These are phyloP conservation scores for Blastobotrys persicus DNA, from an alignment of 1,139 yeast genomes.

Conservation along the genomic window DNA sequence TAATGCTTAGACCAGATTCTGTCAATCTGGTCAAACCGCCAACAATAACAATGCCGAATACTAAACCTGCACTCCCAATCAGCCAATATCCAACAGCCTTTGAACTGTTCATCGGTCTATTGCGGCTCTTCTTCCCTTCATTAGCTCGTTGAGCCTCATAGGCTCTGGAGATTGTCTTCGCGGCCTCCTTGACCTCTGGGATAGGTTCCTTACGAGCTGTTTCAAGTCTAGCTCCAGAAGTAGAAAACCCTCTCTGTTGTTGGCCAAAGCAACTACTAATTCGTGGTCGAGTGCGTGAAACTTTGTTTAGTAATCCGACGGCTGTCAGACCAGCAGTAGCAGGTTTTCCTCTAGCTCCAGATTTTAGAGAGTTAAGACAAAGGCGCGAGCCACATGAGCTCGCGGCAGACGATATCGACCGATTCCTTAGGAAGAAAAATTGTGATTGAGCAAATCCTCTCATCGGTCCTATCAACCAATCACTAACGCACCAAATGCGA, in stretches of 20 bases:
- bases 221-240: not conserved
- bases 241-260: constrained; percentile 1
- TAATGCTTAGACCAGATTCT: constrained; percentile 92
- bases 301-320: not conserved
- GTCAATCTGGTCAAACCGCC: constrained; percentile 96
- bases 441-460: constrained; percentile 35
- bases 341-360: not conserved
- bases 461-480: constrained; percentile 1
- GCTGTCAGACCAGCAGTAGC: constrained; percentile 5
- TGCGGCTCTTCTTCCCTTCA: constrained; percentile 13
- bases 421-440: constrained; percentile 35
- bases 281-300: not conserved
- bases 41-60: constrained; percentile 91
- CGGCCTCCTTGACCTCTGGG: constrained; percentile 18
- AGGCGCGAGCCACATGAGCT: constrained; percentile 31
- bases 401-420: constrained; percentile 30
- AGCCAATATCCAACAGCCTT: constrained; percentile 78
- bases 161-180: constrained; percentile 17
- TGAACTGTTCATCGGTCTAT: constrained; percentile 33
- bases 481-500: too few relatives aligned
- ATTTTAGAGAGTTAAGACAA: constrained; percentile 14
- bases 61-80: constrained; percentile 83
- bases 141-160: constrained; percentile 11
- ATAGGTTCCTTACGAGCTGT: constrained; percentile 4
- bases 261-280: not conserved